Percentiles rank a stretch among this genome's conserved stretches.
Conservation (phyloP, 352 stramenopile genomes). For the Globisporangium camurandrum region DNA sequence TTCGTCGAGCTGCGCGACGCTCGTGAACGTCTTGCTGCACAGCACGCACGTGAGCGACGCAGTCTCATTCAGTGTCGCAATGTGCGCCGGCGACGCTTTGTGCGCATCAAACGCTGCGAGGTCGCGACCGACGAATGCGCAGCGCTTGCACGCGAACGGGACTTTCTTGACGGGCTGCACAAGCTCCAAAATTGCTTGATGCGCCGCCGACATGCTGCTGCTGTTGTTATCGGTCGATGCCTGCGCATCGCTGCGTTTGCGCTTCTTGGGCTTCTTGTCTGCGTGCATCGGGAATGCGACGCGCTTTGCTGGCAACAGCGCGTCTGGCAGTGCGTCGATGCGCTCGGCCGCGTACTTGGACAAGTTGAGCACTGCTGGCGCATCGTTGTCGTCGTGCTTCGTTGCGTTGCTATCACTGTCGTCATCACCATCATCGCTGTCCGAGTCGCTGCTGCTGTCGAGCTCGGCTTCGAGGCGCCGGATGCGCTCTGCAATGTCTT, state of each 20-base stretch:
- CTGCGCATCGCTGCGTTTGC: slow-evolving; percentile 23
- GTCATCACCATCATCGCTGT: slow-evolving; percentile 11
- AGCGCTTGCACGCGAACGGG: slow-evolving; percentile 78
- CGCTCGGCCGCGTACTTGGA: slow-evolving; percentile 58
- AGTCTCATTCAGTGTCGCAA: slow-evolving; percentile 24
- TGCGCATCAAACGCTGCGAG: slow-evolving; percentile 61
- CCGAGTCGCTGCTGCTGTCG: slow-evolving; percentile 15
- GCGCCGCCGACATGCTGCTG: slow-evolving; percentile 12
- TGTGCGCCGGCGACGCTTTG: slow-evolving; percentile 34
- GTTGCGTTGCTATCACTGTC: background rate
- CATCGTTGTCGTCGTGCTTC: slow-evolving; percentile 7
- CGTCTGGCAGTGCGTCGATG: slow-evolving; percentile 51
- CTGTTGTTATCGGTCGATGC: slow-evolving; percentile 13
- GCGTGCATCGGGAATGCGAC: slow-evolving; percentile 13
- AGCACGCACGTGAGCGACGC: slow-evolving; percentile 36
- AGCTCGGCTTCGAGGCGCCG: slow-evolving; percentile 66
- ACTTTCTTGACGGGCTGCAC: slow-evolving; percentile 65
- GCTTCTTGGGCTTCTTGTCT: slow-evolving; percentile 30
- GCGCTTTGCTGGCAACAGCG: slow-evolving; percentile 37
- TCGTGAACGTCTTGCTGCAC: slow-evolving; percentile 80
- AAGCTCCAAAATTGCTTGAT: slow-evolving; percentile 29
- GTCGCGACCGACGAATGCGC: slow-evolving; percentile 67
- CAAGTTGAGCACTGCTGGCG: slow-evolving; percentile 41
- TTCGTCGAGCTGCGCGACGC: slow-evolving; percentile 58
- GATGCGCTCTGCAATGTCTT: slow-evolving; percentile 65